Conservation (phyloP, 495 filamentous ascomycete genomes). For the Lichenothelia convexa region DNA sequence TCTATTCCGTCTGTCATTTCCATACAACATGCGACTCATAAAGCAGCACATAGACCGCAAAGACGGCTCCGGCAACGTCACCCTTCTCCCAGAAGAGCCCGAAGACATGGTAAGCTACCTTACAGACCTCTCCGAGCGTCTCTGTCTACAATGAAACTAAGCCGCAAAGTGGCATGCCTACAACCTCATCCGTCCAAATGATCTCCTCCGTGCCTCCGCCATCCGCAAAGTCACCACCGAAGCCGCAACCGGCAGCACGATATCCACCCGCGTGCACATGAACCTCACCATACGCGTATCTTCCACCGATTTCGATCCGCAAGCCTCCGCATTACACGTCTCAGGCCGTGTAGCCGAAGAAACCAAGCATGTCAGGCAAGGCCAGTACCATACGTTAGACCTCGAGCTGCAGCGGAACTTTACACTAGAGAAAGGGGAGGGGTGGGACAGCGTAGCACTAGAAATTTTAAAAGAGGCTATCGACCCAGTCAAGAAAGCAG, state of each 20-base stretch:
- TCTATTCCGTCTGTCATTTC: not conserved
- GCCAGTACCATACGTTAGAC: constrained; percentile 78
- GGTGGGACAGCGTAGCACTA: constrained; percentile 82
- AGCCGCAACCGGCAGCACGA: constrained; percentile 53
- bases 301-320: constrained; percentile 75
- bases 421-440: constrained; percentile 58
- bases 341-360: constrained; percentile 65
- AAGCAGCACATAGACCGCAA: constrained; percentile 50
- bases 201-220: constrained; percentile 66
- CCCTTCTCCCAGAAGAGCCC: constrained; percentile 71
- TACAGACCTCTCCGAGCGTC: constrained; percentile 1
- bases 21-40: constrained; percentile 44
- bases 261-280: constrained; percentile 55
- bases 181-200: constrained; percentile 71
- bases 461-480: constrained; percentile 63
- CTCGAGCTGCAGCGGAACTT: constrained; percentile 77
- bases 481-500: constrained; percentile 47
- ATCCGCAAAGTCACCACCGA: constrained; percentile 56
- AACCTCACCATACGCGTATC: constrained; percentile 68
- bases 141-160: constrained; percentile 1
- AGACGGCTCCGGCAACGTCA: constrained; percentile 60
- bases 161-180: constrained; percentile 72
- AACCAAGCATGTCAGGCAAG: constrained; percentile 66
- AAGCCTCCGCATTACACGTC: constrained; percentile 67
- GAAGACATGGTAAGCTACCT: constrained; percentile 69